phyloP scores from a whole-genome alignment of 2,329 filamentous ascomycete species.

The Pseudogymnoascus sp. region DNA sequence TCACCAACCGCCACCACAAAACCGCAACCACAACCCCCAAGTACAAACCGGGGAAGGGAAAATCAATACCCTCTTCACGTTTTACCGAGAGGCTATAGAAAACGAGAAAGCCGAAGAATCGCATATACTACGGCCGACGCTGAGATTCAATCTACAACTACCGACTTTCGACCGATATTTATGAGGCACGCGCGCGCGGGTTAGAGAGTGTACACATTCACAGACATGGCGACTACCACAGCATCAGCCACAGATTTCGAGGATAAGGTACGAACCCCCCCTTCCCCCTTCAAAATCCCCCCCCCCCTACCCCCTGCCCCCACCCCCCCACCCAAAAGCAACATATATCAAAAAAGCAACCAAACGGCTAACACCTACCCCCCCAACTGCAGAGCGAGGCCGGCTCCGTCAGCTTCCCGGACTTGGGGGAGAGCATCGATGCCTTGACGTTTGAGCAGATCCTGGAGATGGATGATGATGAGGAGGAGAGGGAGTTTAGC shows the following conservation, averaged over 20 bases:
- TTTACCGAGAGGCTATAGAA: too few relatives aligned
- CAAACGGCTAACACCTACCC: background rate
- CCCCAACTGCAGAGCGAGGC: slow-evolving; percentile 24
- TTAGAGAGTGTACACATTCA: background rate
- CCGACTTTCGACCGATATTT: background rate
- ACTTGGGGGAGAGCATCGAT: slow-evolving; percentile 72
- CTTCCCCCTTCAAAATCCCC: too few relatives aligned
- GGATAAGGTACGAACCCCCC: background rate
- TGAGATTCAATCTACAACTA: too few relatives aligned
- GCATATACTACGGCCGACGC: too few relatives aligned
- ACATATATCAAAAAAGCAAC: too few relatives aligned
- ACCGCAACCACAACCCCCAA: too few relatives aligned
- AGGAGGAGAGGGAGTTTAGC: slow-evolving; percentile 79
- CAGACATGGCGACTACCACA: background rate
- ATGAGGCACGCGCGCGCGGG: background rate
- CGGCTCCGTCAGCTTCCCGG: slow-evolving; percentile 29
- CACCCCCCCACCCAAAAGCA: too few relatives aligned
- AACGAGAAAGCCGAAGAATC: background rate
- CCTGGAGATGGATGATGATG: slow-evolving; percentile 94
- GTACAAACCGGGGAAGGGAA: background rate
- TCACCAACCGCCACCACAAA: background rate
- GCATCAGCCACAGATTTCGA: background rate
- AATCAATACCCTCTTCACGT: background rate
- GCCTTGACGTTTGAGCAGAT: slow-evolving; percentile 81
- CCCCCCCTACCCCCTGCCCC: too few relatives aligned